Evolutionary conservation across 805 yeast species (phyloP), one percentile per base, ranked within the genome.

Genomic region (Brettanomyces sp.): DNA sequence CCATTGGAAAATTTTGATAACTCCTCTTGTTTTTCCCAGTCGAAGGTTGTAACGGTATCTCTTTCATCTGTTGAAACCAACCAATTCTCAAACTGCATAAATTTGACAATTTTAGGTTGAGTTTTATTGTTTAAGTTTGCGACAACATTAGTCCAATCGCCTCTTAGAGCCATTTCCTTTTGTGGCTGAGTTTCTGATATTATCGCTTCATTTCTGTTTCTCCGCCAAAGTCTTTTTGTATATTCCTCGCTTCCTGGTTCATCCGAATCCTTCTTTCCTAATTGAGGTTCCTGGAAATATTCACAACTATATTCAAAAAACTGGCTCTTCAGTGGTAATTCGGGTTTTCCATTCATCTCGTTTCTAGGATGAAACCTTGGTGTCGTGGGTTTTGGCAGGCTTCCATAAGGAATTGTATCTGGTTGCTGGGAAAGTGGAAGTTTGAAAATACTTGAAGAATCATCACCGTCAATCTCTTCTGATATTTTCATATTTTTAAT

Each of bases 221-320:
- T 74, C 54, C 96, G 74, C 98, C 98, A 93, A 23, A 86, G 65
- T 47, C 95, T 71, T 52, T 79, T 81, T 34, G 85, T 79, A 55
- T 86, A 87, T 51, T 86, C 90, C 48, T 82, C 78, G 47, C 96
- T 86, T 0, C 98, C 98, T 0, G 95, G 93, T 60, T 89, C 96
- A 55, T 91, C 97, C 14, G 79, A 66, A 54, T 91, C 97, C 45
- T 77, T 75, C 47, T 79, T 81, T 9, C 86, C 80, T 82, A 90
- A 82, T 59, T 91, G 98, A 0, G 99, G 97, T 58, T 90, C 98
- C 57, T 90, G 95, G 67, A 91, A 93, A 58, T 89, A 90, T 61
- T 93, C 99, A 48, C 87, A 77, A 54, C 85, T 77, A 62, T 82
- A 85, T 44, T 82, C 85, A 50, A 85, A 75, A 55, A 85, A 83